Evolutionary conservation across 371 early-diverging fungal species (phyloP).

Genomic region (Nosema muscidifuracis): DNA sequence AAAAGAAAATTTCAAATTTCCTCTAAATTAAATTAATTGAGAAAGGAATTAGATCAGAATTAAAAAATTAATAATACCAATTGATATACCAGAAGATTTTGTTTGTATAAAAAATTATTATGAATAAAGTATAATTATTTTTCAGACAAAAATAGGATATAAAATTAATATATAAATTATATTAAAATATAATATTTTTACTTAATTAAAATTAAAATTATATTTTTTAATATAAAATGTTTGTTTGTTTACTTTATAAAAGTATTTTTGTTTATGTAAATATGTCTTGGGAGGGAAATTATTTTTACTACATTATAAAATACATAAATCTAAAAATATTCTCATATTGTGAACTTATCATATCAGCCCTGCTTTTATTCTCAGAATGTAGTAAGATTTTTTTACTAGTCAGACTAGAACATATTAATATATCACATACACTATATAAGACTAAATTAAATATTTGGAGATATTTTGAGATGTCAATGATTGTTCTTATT

Average conservation of each 20-base stretch:
- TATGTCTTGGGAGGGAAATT: slow-evolving; percentile 3
- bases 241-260: not conserved
- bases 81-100: too few relatives aligned
- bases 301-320: not conserved
- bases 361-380: not conserved
- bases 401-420: not conserved
- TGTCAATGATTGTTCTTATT: not conserved
- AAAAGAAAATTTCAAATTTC: too few relatives aligned
- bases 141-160: too few relatives aligned
- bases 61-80: too few relatives aligned
- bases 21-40: too few relatives aligned
- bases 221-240: too few relatives aligned
- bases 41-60: too few relatives aligned
- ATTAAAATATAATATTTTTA: too few relatives aligned
- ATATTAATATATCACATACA: not conserved
- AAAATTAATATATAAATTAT: too few relatives aligned
- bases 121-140: too few relatives aligned
- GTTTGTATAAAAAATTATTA: too few relatives aligned
- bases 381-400: slow-evolving; percentile 3
- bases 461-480: not conserved
- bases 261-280: not conserved
- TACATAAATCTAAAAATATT: not conserved
- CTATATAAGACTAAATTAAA: not conserved
- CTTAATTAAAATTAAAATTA: too few relatives aligned
- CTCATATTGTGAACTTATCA: not conserved